Conservation (phyloP, 2,329 filamentous ascomycete species). For the Fonsecaea nubica region DNA sequence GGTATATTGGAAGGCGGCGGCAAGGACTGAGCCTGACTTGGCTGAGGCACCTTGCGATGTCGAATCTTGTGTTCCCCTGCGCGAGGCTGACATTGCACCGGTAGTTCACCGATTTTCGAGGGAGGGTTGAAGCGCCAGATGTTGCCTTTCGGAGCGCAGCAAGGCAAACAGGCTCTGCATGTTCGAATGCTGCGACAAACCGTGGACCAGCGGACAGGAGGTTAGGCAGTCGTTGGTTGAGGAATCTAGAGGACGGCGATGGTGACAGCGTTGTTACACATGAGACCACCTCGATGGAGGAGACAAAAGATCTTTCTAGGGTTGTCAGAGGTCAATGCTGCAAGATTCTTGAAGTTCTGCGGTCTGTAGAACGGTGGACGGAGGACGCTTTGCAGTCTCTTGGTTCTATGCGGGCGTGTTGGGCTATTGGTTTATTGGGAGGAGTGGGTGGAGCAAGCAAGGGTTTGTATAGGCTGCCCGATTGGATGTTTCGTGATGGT, state of each 20-base stretch:
- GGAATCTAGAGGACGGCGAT: background rate
- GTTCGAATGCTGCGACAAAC: conserved; percentile 25
- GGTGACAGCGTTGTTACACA: background rate
- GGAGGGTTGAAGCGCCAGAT: conserved; percentile 15
- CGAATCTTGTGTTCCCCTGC: conserved; percentile 33
- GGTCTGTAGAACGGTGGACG: conserved; percentile 12
- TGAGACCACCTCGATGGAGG: background rate
- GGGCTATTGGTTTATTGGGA: conserved; percentile 5
- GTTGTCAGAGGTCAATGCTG: conserved; percentile 24
- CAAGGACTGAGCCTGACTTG: conserved; percentile 39
- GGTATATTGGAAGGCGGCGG: conserved; percentile 52
- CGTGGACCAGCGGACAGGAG: conserved; percentile 10
- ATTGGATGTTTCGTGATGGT: conserved; percentile 24
- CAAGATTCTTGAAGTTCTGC: conserved; percentile 15
- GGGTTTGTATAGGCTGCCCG: conserved; percentile 19
- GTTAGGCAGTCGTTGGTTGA: background rate
- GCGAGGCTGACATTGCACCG: conserved; percentile 32
- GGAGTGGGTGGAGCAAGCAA: conserved; percentile 17
- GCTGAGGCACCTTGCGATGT: conserved; percentile 26
- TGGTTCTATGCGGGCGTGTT: conserved; percentile 3
- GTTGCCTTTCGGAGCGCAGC: conserved; percentile 32
- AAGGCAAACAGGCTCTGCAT: conserved; percentile 34
- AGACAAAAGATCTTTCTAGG: conserved; percentile 22
- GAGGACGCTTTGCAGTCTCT: conserved; percentile 12
- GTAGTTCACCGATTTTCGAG: conserved; percentile 11